These are phyloP conservation scores for Xanthoconium stramineum DNA, from an alignment of 768 basidiomycete species.

Conservation along the genomic window DNA sequence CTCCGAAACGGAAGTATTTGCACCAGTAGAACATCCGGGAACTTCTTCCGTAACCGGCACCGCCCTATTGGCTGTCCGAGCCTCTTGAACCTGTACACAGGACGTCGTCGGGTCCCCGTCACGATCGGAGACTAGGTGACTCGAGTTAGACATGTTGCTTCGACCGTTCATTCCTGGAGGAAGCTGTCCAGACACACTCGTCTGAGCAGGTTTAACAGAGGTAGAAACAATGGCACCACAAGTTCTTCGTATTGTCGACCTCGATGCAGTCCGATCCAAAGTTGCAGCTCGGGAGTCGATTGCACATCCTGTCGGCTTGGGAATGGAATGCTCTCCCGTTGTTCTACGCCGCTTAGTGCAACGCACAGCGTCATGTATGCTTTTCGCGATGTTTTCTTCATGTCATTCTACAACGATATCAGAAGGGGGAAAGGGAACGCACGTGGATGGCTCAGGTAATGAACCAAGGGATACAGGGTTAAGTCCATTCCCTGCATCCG, in stretches of 20 bases:
- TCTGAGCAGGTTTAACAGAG: not conserved
- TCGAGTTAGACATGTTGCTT: constrained; percentile 11
- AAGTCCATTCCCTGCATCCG: not conserved
- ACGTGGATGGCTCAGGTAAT: constrained; percentile 6
- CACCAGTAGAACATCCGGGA: not conserved
- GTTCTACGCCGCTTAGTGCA: constrained; percentile 7
- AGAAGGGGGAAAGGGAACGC: constrained; percentile 6
- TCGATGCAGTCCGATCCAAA: not conserved
- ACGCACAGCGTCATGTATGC: not conserved
- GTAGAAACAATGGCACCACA: not conserved
- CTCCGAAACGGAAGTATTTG: not conserved
- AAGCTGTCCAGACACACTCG: not conserved
- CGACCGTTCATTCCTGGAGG: not conserved
- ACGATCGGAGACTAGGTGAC: constrained; percentile 2
- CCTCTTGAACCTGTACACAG: not conserved
- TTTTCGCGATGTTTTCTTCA: not conserved
- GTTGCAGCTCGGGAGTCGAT: not conserved
- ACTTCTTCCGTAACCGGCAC: not conserved
- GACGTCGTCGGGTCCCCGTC: not conserved
- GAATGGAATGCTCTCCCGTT: not conserved
- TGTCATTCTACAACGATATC: not conserved
- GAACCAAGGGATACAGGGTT: not conserved
- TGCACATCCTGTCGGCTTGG: not conserved
- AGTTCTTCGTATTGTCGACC: not conserved
- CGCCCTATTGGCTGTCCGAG: constrained; percentile 4